A percentile compares a stretch with the other conserved stretches of the same genome.
These are phyloP conservation scores for Senna siamea DNA, from an alignment of 306 rosid species.

Conservation along the genomic window DNA sequence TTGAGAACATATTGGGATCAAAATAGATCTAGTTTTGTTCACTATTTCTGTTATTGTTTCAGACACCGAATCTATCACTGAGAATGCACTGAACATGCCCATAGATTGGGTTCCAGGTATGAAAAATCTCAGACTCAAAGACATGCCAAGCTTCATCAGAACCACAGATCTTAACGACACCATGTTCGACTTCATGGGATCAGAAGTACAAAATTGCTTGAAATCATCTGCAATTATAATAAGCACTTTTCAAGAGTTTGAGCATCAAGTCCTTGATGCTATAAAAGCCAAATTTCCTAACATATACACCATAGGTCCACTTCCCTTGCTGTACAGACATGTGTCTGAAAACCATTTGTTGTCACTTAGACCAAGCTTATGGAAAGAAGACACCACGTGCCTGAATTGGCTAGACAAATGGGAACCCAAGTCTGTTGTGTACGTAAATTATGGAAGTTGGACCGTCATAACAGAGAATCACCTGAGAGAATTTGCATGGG, in stretches of 20 bases:
- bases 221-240: slow-evolving; percentile 45
- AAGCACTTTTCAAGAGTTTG: slow-evolving; percentile 50
- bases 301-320: slow-evolving; percentile 54
- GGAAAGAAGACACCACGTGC: slow-evolving; percentile 53
- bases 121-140: slow-evolving; percentile 48
- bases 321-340: slow-evolving; percentile 39
- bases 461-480: slow-evolving; percentile 43
- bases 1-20: no score
- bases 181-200: slow-evolving; percentile 51
- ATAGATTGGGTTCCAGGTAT: slow-evolving; percentile 53
- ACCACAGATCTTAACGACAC: slow-evolving; percentile 33
- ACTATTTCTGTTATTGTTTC: background rate
- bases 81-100: slow-evolving; percentile 39
- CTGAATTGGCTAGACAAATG: slow-evolving; percentile 46
- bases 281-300: slow-evolving; percentile 41
- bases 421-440: slow-evolving; percentile 49
- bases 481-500: slow-evolving; percentile 58
- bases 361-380: slow-evolving; percentile 40
- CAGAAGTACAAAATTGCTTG: slow-evolving; percentile 41
- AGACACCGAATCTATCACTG: slow-evolving; percentile 44
- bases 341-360: slow-evolving; percentile 29
- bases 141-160: slow-evolving; percentile 53
- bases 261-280: slow-evolving; percentile 46
- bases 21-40: no score
- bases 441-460: slow-evolving; percentile 52